A percentile compares a stretch with the other conserved stretches of the same genome.
phyloP scores from a whole-genome alignment of 257 asterid genomes.

The Scutellaria galericulata region DNA sequence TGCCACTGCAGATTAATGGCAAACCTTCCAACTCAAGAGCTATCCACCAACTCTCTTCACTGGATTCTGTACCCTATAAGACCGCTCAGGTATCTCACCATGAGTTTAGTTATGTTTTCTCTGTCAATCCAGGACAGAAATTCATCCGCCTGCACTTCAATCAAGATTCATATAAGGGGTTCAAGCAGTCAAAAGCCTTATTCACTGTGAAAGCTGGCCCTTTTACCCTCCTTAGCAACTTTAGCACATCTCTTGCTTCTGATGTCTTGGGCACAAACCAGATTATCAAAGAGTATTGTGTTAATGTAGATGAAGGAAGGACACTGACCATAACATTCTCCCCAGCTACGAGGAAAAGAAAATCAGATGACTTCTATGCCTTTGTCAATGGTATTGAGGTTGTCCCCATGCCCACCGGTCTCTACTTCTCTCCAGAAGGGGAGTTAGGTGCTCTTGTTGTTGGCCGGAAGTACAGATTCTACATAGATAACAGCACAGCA shows the following conservation, averaged over 20 bases:
- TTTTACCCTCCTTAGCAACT: constrained; percentile 51
- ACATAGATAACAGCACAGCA: constrained; percentile 65
- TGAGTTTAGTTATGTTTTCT: constrained; percentile 42
- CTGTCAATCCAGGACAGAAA: constrained; percentile 46
- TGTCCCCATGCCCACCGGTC: constrained; percentile 59
- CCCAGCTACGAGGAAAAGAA: constrained; percentile 37
- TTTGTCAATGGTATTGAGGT: constrained; percentile 54
- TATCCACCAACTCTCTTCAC: constrained; percentile 22
- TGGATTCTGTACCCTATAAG: constrained; percentile 39
- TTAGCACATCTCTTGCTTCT: constrained; percentile 36
- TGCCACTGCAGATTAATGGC: constrained; percentile 46
- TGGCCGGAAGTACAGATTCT: constrained; percentile 53
- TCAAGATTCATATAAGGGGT: constrained; percentile 43
- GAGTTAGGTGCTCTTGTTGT: constrained; percentile 47
- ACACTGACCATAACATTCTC: constrained; percentile 42
- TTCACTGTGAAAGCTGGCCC: constrained; percentile 52
- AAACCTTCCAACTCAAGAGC: constrained; percentile 49
- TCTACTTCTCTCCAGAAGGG: constrained; percentile 53
- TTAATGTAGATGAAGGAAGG: constrained; percentile 35
- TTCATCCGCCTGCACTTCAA: constrained; percentile 56
- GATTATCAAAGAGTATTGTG: constrained; percentile 48
- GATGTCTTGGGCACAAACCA: constrained; percentile 32
- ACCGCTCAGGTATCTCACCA: constrained; percentile 47
- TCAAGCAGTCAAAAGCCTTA: constrained; percentile 39
- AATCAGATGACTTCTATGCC: constrained; percentile 44